Evolutionary conservation across 2,329 filamentous ascomycete genomes (phyloP).

Genomic region (Rutstroemia sp.): DNA sequence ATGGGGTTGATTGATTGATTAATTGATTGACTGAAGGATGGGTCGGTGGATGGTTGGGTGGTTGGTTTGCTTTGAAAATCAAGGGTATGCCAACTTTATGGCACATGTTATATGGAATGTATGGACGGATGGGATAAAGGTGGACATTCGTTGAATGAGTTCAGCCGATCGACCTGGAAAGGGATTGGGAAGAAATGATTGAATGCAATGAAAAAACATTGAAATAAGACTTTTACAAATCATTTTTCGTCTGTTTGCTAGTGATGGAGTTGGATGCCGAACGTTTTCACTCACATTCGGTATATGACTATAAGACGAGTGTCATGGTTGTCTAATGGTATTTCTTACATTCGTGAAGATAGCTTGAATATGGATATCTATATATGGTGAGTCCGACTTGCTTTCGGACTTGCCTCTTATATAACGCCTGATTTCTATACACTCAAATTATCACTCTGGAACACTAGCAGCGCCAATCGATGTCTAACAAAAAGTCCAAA

Average conservation of each 20-base stretch:
- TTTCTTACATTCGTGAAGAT: background rate
- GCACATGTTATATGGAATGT: background rate
- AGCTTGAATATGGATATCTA: background rate
- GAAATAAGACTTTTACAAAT: too few species aligned
- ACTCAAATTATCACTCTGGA: slow-evolving; percentile 76
- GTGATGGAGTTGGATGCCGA: background rate
- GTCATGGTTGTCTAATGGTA: too few species aligned
- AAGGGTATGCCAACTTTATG: background rate
- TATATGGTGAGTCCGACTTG: background rate
- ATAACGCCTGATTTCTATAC: slow-evolving; percentile 1
- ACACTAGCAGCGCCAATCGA: slow-evolving; percentile 77
- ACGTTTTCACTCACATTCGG: too few species aligned
- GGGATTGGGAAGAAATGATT: background rate
- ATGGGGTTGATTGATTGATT: background rate
- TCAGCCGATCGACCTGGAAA: too few species aligned
- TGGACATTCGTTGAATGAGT: background rate
- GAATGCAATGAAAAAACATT: background rate
- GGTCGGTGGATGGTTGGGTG: background rate
- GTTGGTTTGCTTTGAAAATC: background rate
- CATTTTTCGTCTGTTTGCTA: background rate
- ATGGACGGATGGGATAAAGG: background rate
- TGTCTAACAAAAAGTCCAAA: slow-evolving; percentile 81
- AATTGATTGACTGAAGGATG: background rate
- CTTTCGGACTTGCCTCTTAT: too few species aligned
- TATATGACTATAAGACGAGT: too few species aligned